A percentile compares a stretch with the other conserved stretches of the same genome.
Evolutionary conservation across 768 basidiomycete species (phyloP).

Genomic region (Glaciozyma martinii): DNA sequence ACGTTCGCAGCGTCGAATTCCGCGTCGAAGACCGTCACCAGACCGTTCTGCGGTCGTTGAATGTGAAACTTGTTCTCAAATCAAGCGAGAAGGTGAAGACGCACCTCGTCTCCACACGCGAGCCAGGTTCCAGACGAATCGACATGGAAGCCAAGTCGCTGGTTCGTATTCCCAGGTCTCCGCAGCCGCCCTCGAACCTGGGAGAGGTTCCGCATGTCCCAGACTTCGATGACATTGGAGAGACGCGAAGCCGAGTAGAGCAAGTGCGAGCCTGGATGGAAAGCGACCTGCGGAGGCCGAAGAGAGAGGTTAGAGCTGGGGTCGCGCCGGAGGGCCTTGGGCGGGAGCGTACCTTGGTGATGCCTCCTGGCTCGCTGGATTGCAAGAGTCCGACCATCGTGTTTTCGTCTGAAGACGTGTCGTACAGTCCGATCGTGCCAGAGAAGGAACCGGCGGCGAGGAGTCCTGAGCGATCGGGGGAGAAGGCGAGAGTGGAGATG

Average conservation of each 20-base stretch:
- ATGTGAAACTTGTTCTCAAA: no score
- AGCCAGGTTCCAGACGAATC: conserved; percentile 26
- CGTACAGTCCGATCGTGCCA: conserved; percentile 40
- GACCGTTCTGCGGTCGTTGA: neutral
- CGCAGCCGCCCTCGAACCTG: conserved; percentile 43
- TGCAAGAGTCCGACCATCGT: conserved; percentile 57
- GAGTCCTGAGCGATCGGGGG: conserved; percentile 52
- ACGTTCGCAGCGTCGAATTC: neutral
- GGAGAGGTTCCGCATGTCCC: conserved; percentile 63
- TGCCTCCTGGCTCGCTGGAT: conserved; percentile 47
- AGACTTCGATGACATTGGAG: conserved; percentile 55
- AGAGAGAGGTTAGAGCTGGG: conserved; percentile 51
- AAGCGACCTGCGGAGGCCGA: conserved; percentile 52
- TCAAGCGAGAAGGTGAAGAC: neutral
- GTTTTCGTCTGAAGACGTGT: conserved; percentile 46
- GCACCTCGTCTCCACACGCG: conserved; percentile 16
- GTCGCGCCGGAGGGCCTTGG: conserved; percentile 13
- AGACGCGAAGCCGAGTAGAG: conserved; percentile 73
- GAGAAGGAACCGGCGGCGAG: conserved; percentile 73
- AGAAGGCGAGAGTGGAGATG: conserved; percentile 73
- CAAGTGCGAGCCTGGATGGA: conserved; percentile 66
- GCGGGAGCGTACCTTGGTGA: conserved; percentile 21
- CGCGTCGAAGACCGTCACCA: neutral
- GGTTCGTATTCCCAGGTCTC: conserved; percentile 53
- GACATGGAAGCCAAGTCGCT: conserved; percentile 46